Evolutionary conservation across 1,284 basidiomycete genomes (phyloP).

Genomic region (Filobasidium uniguttulatum): DNA sequence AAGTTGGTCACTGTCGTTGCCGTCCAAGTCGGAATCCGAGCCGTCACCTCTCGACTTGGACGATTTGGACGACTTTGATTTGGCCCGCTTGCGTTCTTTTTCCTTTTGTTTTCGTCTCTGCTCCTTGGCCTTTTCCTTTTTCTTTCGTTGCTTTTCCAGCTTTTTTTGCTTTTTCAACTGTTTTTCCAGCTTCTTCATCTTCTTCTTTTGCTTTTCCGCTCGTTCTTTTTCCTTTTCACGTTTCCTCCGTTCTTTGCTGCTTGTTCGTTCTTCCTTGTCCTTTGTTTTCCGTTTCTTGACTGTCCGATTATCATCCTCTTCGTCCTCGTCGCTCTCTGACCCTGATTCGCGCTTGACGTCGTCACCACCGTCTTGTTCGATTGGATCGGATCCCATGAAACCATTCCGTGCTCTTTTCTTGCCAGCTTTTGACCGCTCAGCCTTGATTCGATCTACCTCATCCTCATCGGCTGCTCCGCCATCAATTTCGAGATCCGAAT

Average conservation of each 20-base stretch:
- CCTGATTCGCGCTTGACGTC: neutral
- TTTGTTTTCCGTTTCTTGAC: constrained; percentile 9
- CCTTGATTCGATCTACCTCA: constrained; percentile 4
- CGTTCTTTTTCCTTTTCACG: constrained; percentile 1
- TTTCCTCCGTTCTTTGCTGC: constrained; percentile 6
- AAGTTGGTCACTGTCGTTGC: constrained; percentile 11
- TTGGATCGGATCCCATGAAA: constrained; percentile 5
- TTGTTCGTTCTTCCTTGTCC: constrained; percentile 4
- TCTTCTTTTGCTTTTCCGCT: constrained; percentile 7
- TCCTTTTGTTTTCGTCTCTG: constrained; percentile 24
- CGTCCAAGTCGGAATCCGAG: constrained; percentile 6
- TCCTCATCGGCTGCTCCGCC: constrained; percentile 12
- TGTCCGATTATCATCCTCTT: constrained; percentile 4
- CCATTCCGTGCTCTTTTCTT: constrained; percentile 2
- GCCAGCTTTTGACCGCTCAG: constrained; percentile 7
- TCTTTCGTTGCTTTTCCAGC: neutral
- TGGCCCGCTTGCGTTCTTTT: too few species aligned
- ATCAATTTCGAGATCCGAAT: constrained; percentile 13
- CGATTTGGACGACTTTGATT: too few species aligned
- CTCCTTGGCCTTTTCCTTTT: constrained; percentile 17
- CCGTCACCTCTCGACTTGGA: constrained; percentile 8
- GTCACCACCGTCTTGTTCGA: neutral
- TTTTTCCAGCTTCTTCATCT: constrained; percentile 1
- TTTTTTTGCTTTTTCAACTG: constrained; percentile 1
- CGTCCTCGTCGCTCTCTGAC: constrained; percentile 4